Conservation (phyloP, 805 yeast species). For the Ogataea naganishii region DNA sequence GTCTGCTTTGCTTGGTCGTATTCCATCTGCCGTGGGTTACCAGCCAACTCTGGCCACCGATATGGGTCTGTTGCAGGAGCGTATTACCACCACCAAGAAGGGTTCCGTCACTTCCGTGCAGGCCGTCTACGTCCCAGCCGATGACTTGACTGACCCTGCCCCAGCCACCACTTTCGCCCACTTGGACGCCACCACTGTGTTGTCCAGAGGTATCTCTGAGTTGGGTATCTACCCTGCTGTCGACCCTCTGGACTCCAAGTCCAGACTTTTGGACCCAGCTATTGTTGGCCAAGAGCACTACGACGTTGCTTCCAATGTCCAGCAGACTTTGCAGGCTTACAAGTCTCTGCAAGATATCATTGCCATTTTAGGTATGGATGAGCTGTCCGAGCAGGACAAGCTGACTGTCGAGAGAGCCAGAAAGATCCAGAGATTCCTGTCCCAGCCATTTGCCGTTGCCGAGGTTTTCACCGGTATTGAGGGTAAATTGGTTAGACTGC, state of each 20-base stretch:
- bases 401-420: conserved; percentile 99
- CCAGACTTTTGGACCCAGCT: conserved; percentile 94
- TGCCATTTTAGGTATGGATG: conserved; percentile 99
- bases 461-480: conserved; percentile 99
- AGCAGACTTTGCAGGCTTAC: conserved; percentile 98
- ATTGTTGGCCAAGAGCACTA: conserved; percentile 99
- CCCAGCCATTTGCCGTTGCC: conserved; percentile 99
- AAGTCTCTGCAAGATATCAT: conserved; percentile 99
- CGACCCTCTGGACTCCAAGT: conserved; percentile 99
- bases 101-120: conserved; percentile 99
- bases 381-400: conserved; percentile 97
- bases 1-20: conserved; percentile 99
- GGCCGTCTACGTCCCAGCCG: conserved; percentile 99
- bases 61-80: conserved; percentile 99
- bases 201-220: conserved; percentile 99
- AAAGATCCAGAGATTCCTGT: conserved; percentile 99
- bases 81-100: conserved; percentile 99
- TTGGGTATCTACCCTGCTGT: conserved; percentile 99
- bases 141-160: conserved; percentile 99
- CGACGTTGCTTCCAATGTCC: conserved; percentile 88
- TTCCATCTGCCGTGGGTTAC: conserved; percentile 99
- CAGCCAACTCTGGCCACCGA: conserved; percentile 99
- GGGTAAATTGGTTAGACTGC: conserved; percentile 95
- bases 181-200: conserved; percentile 99
- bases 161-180: conserved; percentile 99